Percentiles rank a stretch among this genome's conserved stretches.
phyloP scores from a whole-genome alignment of 106 monocot genomes.

The Phalaenopsis aphrodite region DNA sequence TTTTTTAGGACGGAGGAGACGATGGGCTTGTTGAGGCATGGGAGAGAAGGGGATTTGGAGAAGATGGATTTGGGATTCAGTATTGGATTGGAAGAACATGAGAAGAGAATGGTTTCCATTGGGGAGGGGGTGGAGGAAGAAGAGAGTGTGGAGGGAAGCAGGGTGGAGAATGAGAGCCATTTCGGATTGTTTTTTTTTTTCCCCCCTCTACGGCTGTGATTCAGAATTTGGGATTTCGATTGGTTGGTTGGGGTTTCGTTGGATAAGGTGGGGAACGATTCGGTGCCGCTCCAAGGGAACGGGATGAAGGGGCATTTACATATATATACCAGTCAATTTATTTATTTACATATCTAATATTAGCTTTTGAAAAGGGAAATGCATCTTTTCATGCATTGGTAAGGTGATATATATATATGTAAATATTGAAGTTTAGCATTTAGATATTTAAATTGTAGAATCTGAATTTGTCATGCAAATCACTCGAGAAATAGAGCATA shows the following conservation, averaged over 20 bases:
- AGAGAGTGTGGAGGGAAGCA: slow-evolving; percentile 2
- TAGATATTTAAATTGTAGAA: no score
- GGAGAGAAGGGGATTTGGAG: not conserved
- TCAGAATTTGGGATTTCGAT: slow-evolving; percentile 38
- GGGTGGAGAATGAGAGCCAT: slow-evolving; percentile 2
- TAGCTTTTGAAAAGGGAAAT: no score
- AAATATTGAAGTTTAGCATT: no score
- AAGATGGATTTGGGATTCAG: slow-evolving; percentile 22
- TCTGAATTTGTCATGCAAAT: no score
- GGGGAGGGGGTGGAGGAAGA: not conserved
- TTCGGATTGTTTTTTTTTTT: not conserved
- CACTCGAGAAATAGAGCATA: no score
- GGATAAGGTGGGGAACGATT: slow-evolving; percentile 47
- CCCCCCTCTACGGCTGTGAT: not conserved
- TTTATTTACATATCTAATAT: no score
- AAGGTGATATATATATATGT: no score
- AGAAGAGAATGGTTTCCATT: slow-evolving; percentile 64
- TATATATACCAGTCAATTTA: no score
- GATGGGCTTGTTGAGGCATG: slow-evolving; percentile 13
- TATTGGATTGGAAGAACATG: slow-evolving; percentile 24
- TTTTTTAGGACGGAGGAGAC: not conserved
- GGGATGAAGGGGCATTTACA: no score
- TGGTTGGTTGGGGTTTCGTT: slow-evolving; percentile 55
- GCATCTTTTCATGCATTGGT: no score
- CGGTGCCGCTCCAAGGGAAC: no score